Base-by-base conservation (phyloP, 2,329 filamentous ascomycete species). In the Sphaceloma murrayae region DNA sequence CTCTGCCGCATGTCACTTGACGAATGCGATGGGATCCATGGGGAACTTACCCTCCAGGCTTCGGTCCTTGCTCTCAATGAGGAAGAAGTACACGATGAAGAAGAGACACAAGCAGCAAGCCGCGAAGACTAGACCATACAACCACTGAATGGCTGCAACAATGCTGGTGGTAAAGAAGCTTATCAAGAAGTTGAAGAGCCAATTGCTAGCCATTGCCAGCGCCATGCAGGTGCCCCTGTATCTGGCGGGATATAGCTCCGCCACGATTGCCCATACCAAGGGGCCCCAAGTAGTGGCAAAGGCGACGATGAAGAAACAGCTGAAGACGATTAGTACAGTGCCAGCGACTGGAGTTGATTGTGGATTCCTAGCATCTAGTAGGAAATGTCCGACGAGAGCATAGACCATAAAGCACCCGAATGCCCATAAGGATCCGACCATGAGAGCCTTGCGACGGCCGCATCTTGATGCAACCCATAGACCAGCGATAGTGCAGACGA, bases 321-420 rank as follows among this genome's bases (percentile, higher is more conserved):
- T 56, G 53, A 61, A 62, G 34, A 61, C 57, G 38, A 62, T 61
- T 30, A 62, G 52, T 26, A 58, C 52, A 45, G 54, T 58, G 24
- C 57, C 57, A 11, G 58, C 52, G 8, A 50, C 49, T 3, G 53
- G 52, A 10, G 53, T 54, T 44, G 43, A 55, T 9, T 48, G 11
- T 2, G 50, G 45, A 30, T 54, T 56, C 9, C 47, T 17, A 3
- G 52, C 46, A 45, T 53, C 48, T 14, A 58, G 51, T n/a, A 49
- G 43, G 34, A 54, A 58, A 36, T 55, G 48, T 30, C 57, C 56
- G 13, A 61, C 56, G 14, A 56, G 56, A 4, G 59, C 52, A 48
- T 79, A 72, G 48, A 84, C 68, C 54, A 82, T 62, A 62, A 87
- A 87, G 61, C 85, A 61, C 51, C 60, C 55, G 49, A 59, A 56